Percentiles rank a stretch among this genome's conserved stretches.
Conservation (phyloP, 768 basidiomycete genomes). For the Boletus tomentosulus region DNA sequence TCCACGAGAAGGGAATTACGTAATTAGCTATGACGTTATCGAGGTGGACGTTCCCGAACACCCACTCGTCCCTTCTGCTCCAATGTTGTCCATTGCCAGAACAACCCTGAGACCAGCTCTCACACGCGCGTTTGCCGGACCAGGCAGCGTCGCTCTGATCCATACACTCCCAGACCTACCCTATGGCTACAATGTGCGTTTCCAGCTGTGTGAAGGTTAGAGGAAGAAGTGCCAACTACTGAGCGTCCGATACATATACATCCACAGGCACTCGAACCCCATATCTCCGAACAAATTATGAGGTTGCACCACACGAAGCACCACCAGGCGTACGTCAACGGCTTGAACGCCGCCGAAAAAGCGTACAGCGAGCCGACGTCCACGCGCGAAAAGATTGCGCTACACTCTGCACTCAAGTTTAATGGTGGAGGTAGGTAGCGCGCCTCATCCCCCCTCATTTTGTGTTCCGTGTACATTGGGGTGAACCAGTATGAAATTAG, state of each 20-base stretch:
- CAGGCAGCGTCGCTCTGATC: constrained; percentile 40
- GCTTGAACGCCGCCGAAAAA: constrained; percentile 90
- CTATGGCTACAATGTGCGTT: constrained; percentile 70
- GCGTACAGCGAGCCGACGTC: constrained; percentile 63
- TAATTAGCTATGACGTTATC: constrained; percentile 11
- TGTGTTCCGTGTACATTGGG: not conserved
- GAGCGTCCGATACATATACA: not conserved
- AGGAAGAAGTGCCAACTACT: not conserved
- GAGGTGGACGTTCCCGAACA: not conserved
- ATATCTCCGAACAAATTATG: constrained; percentile 93
- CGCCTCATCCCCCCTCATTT: not conserved
- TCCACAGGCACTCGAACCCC: constrained; percentile 79
- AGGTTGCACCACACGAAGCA: constrained; percentile 89
- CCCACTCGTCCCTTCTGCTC: not conserved
- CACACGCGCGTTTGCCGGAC: constrained; percentile 43
- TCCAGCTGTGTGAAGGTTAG: not conserved
- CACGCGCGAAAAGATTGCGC: constrained; percentile 70
- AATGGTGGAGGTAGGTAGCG: constrained; percentile 79
- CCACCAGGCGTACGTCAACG: constrained; percentile 90
- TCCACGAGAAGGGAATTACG: not conserved
- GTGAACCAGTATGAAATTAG: constrained; percentile 30
- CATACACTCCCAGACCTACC: constrained; percentile 80
- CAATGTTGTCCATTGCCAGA: constrained; percentile 50
- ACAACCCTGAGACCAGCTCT: constrained; percentile 40
- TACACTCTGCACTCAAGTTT: constrained; percentile 93